Percentiles rank a stretch among this genome's conserved stretches.
Evolutionary conservation across 371 early-diverging fungal species (phyloP).

Genomic region (Lichtheimia ornata): DNA sequence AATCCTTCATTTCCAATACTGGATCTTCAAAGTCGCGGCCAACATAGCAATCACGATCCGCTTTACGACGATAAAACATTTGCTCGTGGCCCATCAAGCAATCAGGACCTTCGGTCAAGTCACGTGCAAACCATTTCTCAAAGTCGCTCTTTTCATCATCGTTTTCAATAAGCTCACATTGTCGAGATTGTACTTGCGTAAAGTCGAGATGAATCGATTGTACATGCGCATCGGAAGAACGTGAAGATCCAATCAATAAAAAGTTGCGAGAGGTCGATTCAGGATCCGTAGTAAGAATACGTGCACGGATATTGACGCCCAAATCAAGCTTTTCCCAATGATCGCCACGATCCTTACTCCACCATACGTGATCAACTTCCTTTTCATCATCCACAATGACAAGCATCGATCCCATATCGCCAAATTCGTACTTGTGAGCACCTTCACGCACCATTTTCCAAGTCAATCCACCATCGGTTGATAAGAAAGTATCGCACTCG

Average conservation of each 20-base stretch:
- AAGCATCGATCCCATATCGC: slow-evolving; percentile 82
- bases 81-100: slow-evolving; percentile 89
- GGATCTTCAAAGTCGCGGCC: slow-evolving; percentile 67
- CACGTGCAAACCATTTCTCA: slow-evolving; percentile 76
- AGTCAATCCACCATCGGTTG: slow-evolving; percentile 82
- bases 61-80: slow-evolving; percentile 75
- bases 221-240: slow-evolving; percentile 35
- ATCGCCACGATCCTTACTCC: slow-evolving; percentile 80
- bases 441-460: slow-evolving; percentile 82
- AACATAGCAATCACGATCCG: slow-evolving; percentile 78
- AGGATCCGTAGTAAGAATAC: slow-evolving; percentile 65
- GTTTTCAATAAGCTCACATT: slow-evolving; percentile 62
- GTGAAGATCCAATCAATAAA: slow-evolving; percentile 47
- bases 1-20: slow-evolving; percentile 54
- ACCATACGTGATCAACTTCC: slow-evolving; percentile 69
- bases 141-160: slow-evolving; percentile 68
- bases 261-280: slow-evolving; percentile 65
- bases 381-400: slow-evolving; percentile 75
- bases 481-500: slow-evolving; percentile 82
- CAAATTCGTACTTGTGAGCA: slow-evolving; percentile 89
- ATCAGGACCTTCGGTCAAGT: slow-evolving; percentile 61
- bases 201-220: slow-evolving; percentile 75
- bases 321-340: slow-evolving; percentile 61
- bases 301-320: slow-evolving; percentile 54
- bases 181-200: slow-evolving; percentile 53